phyloP scores from a whole-genome alignment of 106 monocot species.

The Acanthochlamys bracteata region DNA sequence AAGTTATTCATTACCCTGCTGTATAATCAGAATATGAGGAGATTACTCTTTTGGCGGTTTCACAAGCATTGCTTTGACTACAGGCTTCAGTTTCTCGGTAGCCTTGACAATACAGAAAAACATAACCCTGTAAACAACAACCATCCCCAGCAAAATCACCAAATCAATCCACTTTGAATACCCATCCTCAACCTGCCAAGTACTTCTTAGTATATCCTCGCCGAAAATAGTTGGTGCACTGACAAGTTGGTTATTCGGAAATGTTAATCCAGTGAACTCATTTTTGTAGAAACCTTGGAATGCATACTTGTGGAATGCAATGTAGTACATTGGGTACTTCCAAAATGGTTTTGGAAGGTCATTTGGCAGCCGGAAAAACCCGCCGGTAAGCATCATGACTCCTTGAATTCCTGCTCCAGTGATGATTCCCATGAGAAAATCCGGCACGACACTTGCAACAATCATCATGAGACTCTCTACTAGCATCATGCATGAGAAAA shows the following conservation, averaged over 20 bases:
- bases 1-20: too few relatives aligned
- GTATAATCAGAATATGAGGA: too few relatives aligned
- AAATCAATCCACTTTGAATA: conserved; percentile 78
- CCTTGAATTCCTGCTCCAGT: conserved; percentile 77
- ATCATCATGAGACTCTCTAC: conserved; percentile 91
- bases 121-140: conserved; percentile 40
- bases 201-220: conserved; percentile 25
- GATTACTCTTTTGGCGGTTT: too few relatives aligned
- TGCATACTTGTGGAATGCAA: conserved; percentile 67
- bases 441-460: conserved; percentile 67
- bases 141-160: conserved; percentile 55
- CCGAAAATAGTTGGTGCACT: conserved; percentile 23
- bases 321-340: conserved; percentile 63
- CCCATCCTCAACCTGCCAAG: conserved; percentile 42
- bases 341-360: conserved; percentile 61
- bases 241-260: conserved; percentile 27
- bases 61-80: conserved; percentile 10
- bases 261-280: conserved; percentile 59
- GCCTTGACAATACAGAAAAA: conserved; percentile 47
- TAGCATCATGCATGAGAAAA: conserved; percentile 56
- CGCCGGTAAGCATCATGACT: conserved; percentile 63
- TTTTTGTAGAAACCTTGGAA: conserved; percentile 74
- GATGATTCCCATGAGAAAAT: conserved; percentile 82
- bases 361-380: conserved; percentile 56
- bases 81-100: conserved; percentile 33